Evolutionary conservation across 371 early-diverging fungal species (phyloP).

Genomic region (Mucor lusitanicus): DNA sequence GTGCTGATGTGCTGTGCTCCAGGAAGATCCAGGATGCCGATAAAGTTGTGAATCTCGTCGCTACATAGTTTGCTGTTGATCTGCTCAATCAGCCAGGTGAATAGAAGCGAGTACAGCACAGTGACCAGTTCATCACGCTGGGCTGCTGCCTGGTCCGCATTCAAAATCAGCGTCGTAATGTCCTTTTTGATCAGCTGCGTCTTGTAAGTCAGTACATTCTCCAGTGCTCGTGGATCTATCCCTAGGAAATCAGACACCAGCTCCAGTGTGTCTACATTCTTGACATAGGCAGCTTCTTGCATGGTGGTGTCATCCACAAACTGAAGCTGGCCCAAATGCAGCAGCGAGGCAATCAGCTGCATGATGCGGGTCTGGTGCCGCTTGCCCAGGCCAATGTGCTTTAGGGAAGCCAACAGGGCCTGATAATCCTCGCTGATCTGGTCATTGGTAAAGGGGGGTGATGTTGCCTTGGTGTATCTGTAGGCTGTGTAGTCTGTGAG

Average conservation of each 20-base stretch:
- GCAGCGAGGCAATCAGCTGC: conserved; percentile 80
- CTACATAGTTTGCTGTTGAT: conserved; percentile 83
- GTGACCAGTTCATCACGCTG: conserved; percentile 83
- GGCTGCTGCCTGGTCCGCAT: conserved; percentile 65
- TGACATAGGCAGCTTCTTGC: conserved; percentile 73
- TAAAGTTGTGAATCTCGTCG: conserved; percentile 63
- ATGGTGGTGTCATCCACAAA: conserved; percentile 63
- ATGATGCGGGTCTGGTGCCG: conserved; percentile 80
- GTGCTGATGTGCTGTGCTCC: conserved; percentile 8
- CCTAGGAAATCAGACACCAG: conserved; percentile 86
- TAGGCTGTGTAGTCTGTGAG: conserved; percentile 23
- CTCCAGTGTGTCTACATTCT: conserved; percentile 70
- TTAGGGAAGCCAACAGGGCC: conserved; percentile 68
- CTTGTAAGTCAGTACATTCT: conserved; percentile 84
- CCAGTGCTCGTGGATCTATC: conserved; percentile 75
- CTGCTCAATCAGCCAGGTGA: conserved; percentile 89
- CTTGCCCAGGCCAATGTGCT: conserved; percentile 75
- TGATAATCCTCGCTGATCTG: neutral
- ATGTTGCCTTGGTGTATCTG: conserved; percentile 38
- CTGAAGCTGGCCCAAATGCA: conserved; percentile 85
- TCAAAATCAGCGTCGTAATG: conserved; percentile 83
- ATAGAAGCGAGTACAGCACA: conserved; percentile 80
- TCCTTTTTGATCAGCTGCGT: conserved; percentile 78
- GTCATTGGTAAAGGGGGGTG: neutral
- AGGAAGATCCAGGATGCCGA: conserved; percentile 75